Evolutionary conservation across 345 rosid species (phyloP), one percentile per base, ranked within the genome.

Genomic region (Populus pruinosa): DNA sequence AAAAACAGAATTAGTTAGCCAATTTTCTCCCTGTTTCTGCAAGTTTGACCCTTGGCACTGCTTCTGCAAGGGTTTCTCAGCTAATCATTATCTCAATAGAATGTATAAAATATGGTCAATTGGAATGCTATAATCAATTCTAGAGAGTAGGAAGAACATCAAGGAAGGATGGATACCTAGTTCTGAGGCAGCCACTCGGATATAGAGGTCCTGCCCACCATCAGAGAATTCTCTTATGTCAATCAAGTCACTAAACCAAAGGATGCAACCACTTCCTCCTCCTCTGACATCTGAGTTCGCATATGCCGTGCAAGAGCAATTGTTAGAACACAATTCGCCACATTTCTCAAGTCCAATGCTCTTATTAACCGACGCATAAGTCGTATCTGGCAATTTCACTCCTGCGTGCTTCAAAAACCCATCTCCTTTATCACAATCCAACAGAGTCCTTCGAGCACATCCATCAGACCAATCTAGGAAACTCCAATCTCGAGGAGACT

Each of bases 381-480:
- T 20, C 12, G 72, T 70, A 18, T 76, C 79, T 4, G 72, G 73
- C 33, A 76, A 13, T n/a, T 69, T 76, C 33, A 76, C 35, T 11
- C 67, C 67, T 0, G 2, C 31, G 10, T 7, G 33, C 49, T 53
- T 67, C 53, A 67, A 5, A 27, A 67, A 76, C 1, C 73, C 68
- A 12, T 76, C 67, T 8, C 75, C 11, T 3, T 41, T 23, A 5
- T 5, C 62, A 36, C 83, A 81, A 47, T 21, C 50, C 61, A 82
- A 21, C 1, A 31, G 72, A 38, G 49, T 33, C 21, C 36, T 70
- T 29, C 78, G 70, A 50, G 73, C 75, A 44, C 76, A 59, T 27
- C 85, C 83, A 10, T 7, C 70, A 31, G 80, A 49, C 69, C 74
- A 77, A 20, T 68, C 43, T 8, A 43, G 21, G 6, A 25, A 17